Evolutionary conservation across 2,329 filamentous ascomycete genomes (phyloP).

Genomic region (Xylariales sp.): DNA sequence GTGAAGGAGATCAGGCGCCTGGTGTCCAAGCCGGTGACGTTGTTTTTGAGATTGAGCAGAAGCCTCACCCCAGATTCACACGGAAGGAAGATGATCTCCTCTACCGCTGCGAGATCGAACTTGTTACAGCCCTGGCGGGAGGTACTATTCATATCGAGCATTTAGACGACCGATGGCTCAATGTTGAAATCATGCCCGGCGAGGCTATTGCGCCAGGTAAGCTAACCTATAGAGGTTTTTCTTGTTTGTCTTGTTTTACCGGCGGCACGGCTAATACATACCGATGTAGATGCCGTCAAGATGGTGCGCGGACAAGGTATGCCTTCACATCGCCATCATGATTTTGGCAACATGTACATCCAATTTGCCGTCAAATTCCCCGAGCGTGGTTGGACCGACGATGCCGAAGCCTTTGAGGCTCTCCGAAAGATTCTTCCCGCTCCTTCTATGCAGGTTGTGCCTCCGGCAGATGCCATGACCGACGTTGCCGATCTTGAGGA

Average conservation of each 20-base stretch:
- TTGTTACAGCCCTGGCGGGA: constrained; percentile 92
- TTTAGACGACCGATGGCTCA: constrained; percentile 96
- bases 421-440: constrained; percentile 88
- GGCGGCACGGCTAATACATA: constrained; percentile 40
- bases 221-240: constrained; percentile 48
- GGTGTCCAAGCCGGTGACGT: constrained; percentile 95
- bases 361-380: constrained; percentile 99
- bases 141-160: constrained; percentile 94
- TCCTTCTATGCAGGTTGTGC: constrained; percentile 69
- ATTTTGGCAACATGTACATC: constrained; percentile 95
- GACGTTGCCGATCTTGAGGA: constrained; percentile 91
- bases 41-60: constrained; percentile 98
- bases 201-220: constrained; percentile 94
- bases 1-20: constrained; percentile 95
- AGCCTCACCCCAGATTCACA: constrained; percentile 95
- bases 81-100: constrained; percentile 96
- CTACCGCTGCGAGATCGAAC: constrained; percentile 94
- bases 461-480: constrained; percentile 87
- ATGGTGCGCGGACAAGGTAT: constrained; percentile 97
- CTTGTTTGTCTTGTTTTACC: not conserved
- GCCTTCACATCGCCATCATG: constrained; percentile 95
- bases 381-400: constrained; percentile 75
- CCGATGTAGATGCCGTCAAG: constrained; percentile 80
- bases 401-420: constrained; percentile 77
- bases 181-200: constrained; percentile 89